Percentiles rank a stretch among this genome's conserved stretches.
phyloP scores from a whole-genome alignment of 2,329 filamentous ascomycete genomes.

The Stagonosporopsis vannaccii region DNA sequence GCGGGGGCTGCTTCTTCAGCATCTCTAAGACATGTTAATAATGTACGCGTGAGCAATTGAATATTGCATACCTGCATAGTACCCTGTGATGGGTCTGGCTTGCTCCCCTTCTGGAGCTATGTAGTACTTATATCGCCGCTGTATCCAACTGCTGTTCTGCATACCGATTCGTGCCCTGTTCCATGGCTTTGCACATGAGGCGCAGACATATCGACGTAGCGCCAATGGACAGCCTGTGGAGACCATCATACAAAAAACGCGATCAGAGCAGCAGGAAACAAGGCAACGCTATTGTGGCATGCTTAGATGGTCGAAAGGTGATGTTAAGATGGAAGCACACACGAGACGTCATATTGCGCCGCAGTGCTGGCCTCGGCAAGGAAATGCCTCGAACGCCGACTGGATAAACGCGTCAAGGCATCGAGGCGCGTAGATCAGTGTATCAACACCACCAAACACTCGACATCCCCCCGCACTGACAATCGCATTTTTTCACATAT shows the following conservation, averaged over 20 bases:
- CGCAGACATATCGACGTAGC: conserved; percentile 34
- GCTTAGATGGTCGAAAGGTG: background rate
- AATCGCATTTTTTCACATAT: background rate
- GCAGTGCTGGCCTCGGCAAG: conserved; percentile 36
- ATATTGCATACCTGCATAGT: conserved; percentile 42
- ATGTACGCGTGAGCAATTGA: background rate
- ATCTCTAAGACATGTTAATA: conserved; percentile 46
- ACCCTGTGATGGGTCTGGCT: conserved; percentile 48
- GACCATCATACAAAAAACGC: background rate
- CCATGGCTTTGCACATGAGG: conserved; percentile 34
- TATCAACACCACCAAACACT: conserved; percentile 15
- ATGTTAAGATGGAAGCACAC: conserved; percentile 11
- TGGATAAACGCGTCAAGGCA: conserved; percentile 26
- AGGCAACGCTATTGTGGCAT: conserved; percentile 11
- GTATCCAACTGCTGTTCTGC: conserved; percentile 46
- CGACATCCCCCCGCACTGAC: background rate
- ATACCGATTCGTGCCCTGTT: conserved; percentile 31
- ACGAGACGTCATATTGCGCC: conserved; percentile 45
- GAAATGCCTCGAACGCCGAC: conserved; percentile 24
- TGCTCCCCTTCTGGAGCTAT: conserved; percentile 50
- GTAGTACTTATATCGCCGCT: conserved; percentile 43
- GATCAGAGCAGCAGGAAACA: background rate
- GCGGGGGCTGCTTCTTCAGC: conserved; percentile 38
- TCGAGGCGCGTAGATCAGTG: conserved; percentile 35
- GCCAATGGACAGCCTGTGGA: conserved; percentile 20